phyloP scores from a whole-genome alignment of 2,329 filamentous ascomycete genomes.

The Aspergillus pseudoglaucus region DNA sequence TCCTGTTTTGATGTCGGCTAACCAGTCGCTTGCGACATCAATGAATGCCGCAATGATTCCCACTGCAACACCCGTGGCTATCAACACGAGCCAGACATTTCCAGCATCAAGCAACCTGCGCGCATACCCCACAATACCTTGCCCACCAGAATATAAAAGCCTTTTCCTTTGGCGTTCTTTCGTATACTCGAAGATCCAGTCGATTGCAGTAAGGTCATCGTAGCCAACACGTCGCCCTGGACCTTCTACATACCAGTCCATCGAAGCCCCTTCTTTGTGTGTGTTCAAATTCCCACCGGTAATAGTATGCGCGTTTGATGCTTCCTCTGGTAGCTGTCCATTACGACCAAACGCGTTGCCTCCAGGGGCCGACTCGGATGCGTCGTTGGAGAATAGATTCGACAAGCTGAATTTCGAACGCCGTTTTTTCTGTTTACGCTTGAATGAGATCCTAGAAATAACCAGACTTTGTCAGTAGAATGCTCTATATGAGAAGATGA shows the following conservation, averaged over 20 bases:
- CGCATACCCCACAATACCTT: constrained; percentile 66
- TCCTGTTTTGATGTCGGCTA: constrained; percentile 85
- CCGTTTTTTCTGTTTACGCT: constrained; percentile 35
- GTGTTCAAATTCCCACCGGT: constrained; percentile 19
- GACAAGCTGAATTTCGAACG: constrained; percentile 35
- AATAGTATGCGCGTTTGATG: constrained; percentile 16
- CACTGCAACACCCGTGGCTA: constrained; percentile 76
- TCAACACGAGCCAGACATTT: constrained; percentile 85
- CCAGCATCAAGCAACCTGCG: constrained; percentile 72
- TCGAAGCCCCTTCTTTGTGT: constrained; percentile 35
- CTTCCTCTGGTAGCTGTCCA: constrained; percentile 20
- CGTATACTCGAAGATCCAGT: constrained; percentile 99
- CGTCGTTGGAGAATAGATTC: constrained; percentile 29
- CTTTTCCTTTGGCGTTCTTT: constrained; percentile 86
- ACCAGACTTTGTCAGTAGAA: constrained; percentile 2
- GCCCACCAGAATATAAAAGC: constrained; percentile 62
- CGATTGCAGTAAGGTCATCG: constrained; percentile 92
- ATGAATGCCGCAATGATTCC: constrained; percentile 82
- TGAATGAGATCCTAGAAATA: constrained; percentile 33
- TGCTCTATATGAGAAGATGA: not conserved
- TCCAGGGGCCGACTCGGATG: constrained; percentile 18
- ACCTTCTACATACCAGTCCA: constrained; percentile 86
- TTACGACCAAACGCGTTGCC: constrained; percentile 16
- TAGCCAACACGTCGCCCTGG: constrained; percentile 87
- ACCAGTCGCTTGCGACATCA: constrained; percentile 85